Evolutionary conservation across 257 asterid species (phyloP).

Genomic region (Nyctanthes arbortristis): DNA sequence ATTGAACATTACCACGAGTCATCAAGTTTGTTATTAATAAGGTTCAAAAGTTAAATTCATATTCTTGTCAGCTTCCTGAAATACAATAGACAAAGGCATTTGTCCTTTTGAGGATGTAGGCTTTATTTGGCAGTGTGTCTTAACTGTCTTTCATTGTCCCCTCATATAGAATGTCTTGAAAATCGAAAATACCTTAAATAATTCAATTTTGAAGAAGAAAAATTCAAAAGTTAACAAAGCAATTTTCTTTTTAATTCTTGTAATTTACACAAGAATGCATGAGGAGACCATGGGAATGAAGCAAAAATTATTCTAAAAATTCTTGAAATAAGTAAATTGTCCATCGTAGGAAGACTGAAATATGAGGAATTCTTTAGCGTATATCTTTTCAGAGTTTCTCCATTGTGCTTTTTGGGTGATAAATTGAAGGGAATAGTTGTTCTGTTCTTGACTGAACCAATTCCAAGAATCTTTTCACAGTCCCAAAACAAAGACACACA

Average conservation of each 20-base stretch:
- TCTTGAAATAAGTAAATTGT: too few species aligned
- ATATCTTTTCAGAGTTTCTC: neutral
- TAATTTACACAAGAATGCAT: too few species aligned
- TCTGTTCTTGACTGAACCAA: slow-evolving; percentile 17
- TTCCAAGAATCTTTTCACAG: slow-evolving; percentile 29
- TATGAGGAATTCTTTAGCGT: neutral
- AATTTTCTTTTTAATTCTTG: too few species aligned
- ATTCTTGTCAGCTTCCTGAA: neutral
- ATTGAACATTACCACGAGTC: too few species aligned
- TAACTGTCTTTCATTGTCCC: slow-evolving; percentile 1
- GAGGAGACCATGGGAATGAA: too few species aligned
- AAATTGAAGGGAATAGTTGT: slow-evolving; percentile 1
- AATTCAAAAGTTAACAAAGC: too few species aligned
- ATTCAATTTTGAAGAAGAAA: too few species aligned
- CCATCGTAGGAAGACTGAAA: neutral
- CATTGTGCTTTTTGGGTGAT: neutral
- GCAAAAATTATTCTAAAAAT: too few species aligned
- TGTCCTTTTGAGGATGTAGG: neutral
- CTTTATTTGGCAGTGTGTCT: slow-evolving; percentile 9
- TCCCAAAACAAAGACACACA: slow-evolving; percentile 15
- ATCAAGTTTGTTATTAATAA: neutral
- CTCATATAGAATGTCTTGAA: too few species aligned
- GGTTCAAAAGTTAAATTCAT: neutral
- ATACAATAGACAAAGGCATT: slow-evolving; percentile 4
- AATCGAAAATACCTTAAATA: too few species aligned